These are phyloP conservation scores for Xylariales sp. DNA, from an alignment of 2,329 filamentous ascomycete genomes.

Conservation along the genomic window DNA sequence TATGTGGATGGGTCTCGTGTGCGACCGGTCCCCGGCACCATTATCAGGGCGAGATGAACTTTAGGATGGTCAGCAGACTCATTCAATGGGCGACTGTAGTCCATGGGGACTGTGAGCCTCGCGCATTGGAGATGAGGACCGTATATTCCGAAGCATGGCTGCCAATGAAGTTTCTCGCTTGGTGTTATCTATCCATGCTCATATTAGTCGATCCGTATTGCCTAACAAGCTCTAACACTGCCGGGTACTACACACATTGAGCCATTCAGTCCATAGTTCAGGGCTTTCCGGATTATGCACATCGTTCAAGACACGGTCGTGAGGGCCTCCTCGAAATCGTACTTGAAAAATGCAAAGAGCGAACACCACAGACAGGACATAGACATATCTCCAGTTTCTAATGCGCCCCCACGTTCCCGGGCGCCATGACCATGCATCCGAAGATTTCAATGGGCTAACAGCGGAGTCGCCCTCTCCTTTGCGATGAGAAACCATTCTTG, in stretches of 20 bases:
- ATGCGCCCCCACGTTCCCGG: constrained; percentile 2
- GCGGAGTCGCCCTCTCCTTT: not conserved
- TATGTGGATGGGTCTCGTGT: constrained; percentile 47
- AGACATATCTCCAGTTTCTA: constrained; percentile 24
- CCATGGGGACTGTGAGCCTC: constrained; percentile 60
- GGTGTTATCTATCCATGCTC: constrained; percentile 54
- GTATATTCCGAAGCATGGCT: constrained; percentile 53
- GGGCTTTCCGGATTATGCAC: not conserved
- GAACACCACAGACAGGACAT: constrained; percentile 21
- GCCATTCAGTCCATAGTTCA: constrained; percentile 35
- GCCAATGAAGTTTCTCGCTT: constrained; percentile 58
- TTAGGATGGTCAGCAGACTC: constrained; percentile 49
- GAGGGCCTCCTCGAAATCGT: not conserved
- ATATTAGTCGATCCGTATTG: constrained; percentile 14
- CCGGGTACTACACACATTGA: constrained; percentile 29
- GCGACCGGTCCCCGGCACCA: constrained; percentile 50
- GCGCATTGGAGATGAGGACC: constrained; percentile 53
- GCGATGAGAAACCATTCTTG: constrained; percentile 2
- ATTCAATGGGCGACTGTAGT: constrained; percentile 57
- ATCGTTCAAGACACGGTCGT: not conserved
- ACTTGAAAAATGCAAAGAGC: constrained; percentile 16
- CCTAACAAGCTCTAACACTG: not conserved
- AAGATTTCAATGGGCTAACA: not conserved
- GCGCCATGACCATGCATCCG: constrained; percentile 14
- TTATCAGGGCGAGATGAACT: constrained; percentile 54